Conservation (phyloP, 768 basidiomycete genomes). For the Calvatia gigantea region DNA sequence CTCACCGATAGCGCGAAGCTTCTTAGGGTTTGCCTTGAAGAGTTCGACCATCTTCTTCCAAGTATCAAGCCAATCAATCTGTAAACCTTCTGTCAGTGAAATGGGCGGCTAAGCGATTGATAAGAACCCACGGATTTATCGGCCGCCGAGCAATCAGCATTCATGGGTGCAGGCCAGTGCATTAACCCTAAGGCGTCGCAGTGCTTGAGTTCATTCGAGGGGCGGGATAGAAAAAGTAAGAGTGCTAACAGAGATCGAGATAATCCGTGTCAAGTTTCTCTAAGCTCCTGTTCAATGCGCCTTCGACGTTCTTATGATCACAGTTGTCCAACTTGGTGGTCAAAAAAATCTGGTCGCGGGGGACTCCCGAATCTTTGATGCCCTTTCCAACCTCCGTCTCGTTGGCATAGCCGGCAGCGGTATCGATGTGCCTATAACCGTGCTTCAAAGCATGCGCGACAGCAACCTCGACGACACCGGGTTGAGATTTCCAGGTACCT, state of each 20-base stretch:
- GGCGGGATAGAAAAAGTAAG: not conserved
- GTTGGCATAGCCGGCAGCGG: slow-evolving; percentile 67
- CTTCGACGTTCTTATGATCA: slow-evolving; percentile 55
- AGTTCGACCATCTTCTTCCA: slow-evolving; percentile 78
- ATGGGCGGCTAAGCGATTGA: not conserved
- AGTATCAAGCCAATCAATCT: slow-evolving; percentile 67
- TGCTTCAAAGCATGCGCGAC: slow-evolving; percentile 69
- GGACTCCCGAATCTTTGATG: slow-evolving; percentile 70
- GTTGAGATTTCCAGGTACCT: slow-evolving; percentile 79
- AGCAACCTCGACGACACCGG: slow-evolving; percentile 69
- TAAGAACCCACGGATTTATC: slow-evolving; percentile 43
- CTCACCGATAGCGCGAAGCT: slow-evolving; percentile 73
- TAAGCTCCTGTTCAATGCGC: slow-evolving; percentile 69
- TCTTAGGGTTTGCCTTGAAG: slow-evolving; percentile 60
- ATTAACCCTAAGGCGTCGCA: slow-evolving; percentile 51
- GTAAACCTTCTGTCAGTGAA: not conserved
- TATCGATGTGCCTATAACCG: slow-evolving; percentile 76
- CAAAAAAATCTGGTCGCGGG: slow-evolving; percentile 73
- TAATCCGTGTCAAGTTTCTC: slow-evolving; percentile 68
- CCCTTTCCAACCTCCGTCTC: slow-evolving; percentile 82
- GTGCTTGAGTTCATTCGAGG: not conserved
- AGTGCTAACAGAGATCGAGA: slow-evolving; percentile 66
- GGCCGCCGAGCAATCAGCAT: slow-evolving; percentile 41
- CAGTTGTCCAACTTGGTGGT: slow-evolving; percentile 70
- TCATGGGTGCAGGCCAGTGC: slow-evolving; percentile 84